Evolutionary conservation across 495 filamentous ascomycete species (phyloP).

Genomic region (Zalerion maritima): DNA sequence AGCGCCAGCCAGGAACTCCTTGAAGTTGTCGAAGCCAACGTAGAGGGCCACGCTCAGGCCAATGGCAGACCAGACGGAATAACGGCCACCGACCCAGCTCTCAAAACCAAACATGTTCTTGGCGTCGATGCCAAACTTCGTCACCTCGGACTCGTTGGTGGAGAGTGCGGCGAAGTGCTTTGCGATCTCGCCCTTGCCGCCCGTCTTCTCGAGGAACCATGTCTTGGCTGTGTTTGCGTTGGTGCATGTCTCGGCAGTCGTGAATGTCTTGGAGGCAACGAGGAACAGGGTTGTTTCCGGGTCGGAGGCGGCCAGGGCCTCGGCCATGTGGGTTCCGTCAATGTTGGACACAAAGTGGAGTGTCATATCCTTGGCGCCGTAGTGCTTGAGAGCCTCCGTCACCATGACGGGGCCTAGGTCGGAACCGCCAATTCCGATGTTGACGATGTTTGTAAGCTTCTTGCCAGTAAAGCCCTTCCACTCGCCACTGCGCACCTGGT

Average conservation of each 20-base stretch:
- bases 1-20: constrained; percentile 86
- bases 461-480: constrained; percentile 99
- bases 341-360: constrained; percentile 99
- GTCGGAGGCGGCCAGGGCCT: constrained; percentile 76
- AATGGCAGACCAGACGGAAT: constrained; percentile 98
- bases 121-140: constrained; percentile 93
- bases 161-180: constrained; percentile 99
- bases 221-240: constrained; percentile 93
- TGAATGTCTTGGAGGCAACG: constrained; percentile 98
- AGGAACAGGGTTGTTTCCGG: constrained; percentile 97
- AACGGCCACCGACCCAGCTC: constrained; percentile 95
- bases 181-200: constrained; percentile 67
- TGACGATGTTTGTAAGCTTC: constrained; percentile 90
- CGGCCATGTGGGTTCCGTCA: constrained; percentile 92
- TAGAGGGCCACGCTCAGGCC: constrained; percentile 87
- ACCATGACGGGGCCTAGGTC: constrained; percentile 99
- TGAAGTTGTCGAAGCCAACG: constrained; percentile 94
- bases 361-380: constrained; percentile 67
- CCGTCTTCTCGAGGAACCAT: constrained; percentile 82
- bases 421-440: constrained; percentile 95
- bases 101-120: constrained; percentile 99
- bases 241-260: constrained; percentile 89
- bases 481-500: constrained; percentile 83
- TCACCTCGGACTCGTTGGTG: constrained; percentile 87
- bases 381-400: constrained; percentile 88